phyloP scores from a whole-genome alignment of 371 early-diverging fungal species.

The Mucor velutinosus region DNA sequence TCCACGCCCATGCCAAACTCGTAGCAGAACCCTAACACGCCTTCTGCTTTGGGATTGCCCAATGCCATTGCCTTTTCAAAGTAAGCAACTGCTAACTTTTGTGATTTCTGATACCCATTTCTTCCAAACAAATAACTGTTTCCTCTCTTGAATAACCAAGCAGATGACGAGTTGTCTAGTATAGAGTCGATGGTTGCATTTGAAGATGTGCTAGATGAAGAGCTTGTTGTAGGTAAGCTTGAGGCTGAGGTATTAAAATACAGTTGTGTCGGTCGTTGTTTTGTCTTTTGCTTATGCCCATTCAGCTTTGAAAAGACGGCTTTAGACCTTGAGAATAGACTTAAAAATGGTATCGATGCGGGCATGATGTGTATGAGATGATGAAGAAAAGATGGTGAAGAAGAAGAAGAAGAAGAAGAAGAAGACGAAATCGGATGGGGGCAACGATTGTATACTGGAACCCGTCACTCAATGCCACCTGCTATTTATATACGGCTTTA shows the following conservation, averaged over 20 bases:
- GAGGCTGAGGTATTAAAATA: background rate
- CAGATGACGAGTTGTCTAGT: constrained; percentile 2
- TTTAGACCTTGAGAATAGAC: constrained; percentile 18
- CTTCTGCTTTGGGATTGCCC: constrained; percentile 47
- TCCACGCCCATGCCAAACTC: constrained; percentile 77
- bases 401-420: constrained; percentile 5
- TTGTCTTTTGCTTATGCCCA: background rate
- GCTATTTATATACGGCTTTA: background rate
- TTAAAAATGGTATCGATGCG: constrained; percentile 10
- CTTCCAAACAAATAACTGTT: constrained; percentile 59
- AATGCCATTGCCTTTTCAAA: constrained; percentile 44
- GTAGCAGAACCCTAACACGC: constrained; percentile 62
- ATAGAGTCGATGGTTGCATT: background rate
- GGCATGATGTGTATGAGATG: constrained; percentile 11
- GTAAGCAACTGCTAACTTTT: constrained; percentile 41
- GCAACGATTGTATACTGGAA: background rate
- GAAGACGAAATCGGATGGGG: background rate
- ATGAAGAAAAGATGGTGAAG: constrained; percentile 12
- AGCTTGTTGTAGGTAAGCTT: background rate
- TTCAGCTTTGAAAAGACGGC: constrained; percentile 21
- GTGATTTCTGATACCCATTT: constrained; percentile 35
- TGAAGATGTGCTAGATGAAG: background rate
- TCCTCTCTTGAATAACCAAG: constrained; percentile 36
- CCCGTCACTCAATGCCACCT: background rate
- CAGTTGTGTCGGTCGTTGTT: background rate